Evolutionary conservation across 352 stramenopile genomes (phyloP), one percentile per base, ranked within the genome.

Genomic region (Pythium angustatum): DNA sequence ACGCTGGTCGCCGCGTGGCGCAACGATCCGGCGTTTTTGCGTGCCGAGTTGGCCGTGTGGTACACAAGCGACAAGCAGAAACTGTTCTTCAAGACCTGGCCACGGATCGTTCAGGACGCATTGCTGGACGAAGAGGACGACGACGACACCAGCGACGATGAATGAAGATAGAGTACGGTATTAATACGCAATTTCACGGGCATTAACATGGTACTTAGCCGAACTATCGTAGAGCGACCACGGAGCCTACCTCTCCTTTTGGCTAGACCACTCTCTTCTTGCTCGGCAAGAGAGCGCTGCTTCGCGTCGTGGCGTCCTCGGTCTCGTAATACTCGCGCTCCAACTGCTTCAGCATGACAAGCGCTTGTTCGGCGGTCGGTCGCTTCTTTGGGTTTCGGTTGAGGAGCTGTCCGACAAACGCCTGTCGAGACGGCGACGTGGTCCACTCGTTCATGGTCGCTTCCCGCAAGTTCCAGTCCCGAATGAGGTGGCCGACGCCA

Each of bases 31-130:
- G 77, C 72, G 14, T 91, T 90, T 62, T 51, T 91, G 33, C 72
- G 77, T 28, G 36, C 66, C 1, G 83, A 88, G 54, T 62, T 91
- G 22, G 72, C 75, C 44, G 71, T 68, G 33, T 93, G 81, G 79
- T 80, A 91, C 49, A 77, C 76, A 55, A 75, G 80, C 22, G 76
- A 83, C 24, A 75, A 88, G 57, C 76, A 83, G 14, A 67, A 71
- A 27, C 51, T 58, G 12, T 87, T 93, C 53, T 64, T 57, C 36
- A 73, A 83, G 52, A 61, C 73, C 3, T 93, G 83, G 83, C 51
- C 47, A 19, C 48, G 67, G 7, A 57, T 89, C 12, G 65, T 76
- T 3, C 24, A 64, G 30, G 34, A 49, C 19, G 56, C 64, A 2
- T 43, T 71, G 15, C 19, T 54, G 4, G 53, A 66, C 22, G 58